Percentiles rank a stretch among this genome's conserved stretches.
phyloP scores from a whole-genome alignment of 2,329 filamentous ascomycete genomes.

The Neopestalotiopsis rosae region DNA sequence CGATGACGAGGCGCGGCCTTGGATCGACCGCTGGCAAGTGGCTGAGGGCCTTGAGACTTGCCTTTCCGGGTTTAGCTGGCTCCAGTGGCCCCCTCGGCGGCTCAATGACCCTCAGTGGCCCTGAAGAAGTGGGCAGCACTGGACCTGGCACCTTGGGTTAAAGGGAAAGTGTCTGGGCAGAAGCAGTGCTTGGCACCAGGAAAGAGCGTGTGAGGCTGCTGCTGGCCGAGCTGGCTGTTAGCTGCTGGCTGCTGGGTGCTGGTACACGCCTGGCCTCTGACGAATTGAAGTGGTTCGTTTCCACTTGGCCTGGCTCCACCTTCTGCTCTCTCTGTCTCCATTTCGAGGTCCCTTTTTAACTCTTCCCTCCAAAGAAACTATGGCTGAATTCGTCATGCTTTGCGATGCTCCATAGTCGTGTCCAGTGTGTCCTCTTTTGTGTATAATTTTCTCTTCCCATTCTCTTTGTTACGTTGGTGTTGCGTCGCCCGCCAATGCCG shows the following conservation, averaged over 20 bases:
- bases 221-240: not conserved
- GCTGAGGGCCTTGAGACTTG: constrained; percentile 15
- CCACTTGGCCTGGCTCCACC: not conserved
- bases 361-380: not conserved
- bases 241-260: not conserved
- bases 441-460: too few species aligned
- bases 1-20: constrained; percentile 20
- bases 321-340: not conserved
- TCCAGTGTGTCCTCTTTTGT: not conserved
- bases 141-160: too few species aligned
- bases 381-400: constrained; percentile 5
- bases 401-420: not conserved
- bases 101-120: not conserved
- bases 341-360: not conserved
- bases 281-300: constrained; percentile 12
- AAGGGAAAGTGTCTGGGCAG: not conserved
- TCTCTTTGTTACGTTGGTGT: too few species aligned
- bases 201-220: not conserved
- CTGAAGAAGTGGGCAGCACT: not conserved
- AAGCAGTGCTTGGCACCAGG: not conserved
- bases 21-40: constrained; percentile 13
- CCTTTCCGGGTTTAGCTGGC: constrained; percentile 7
- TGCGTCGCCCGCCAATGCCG: too few species aligned
- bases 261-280: not conserved
- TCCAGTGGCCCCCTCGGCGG: not conserved